These are phyloP conservation scores for Klebsormidium nitens DNA, from an alignment of 139 green algal genomes.

Conservation along the genomic window DNA sequence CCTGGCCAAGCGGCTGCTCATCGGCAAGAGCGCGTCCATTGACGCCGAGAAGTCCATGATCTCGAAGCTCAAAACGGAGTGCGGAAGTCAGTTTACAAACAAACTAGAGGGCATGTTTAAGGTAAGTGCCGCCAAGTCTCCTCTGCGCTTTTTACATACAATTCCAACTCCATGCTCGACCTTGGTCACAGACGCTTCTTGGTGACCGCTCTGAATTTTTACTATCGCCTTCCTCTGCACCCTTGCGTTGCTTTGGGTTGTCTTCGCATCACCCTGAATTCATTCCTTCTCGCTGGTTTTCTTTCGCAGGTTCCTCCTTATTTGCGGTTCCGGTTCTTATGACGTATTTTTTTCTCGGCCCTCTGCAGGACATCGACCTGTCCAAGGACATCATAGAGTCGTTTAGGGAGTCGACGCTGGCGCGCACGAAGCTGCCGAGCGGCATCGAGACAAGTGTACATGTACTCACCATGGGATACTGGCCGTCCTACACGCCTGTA, in stretches of 20 bases:
- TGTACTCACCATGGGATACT: slow-evolving; percentile 91
- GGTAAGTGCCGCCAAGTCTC: slow-evolving; percentile 25
- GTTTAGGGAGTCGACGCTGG: slow-evolving; percentile 51
- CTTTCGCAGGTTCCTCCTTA: too few relatives aligned
- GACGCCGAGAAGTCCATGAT: slow-evolving; percentile 96
- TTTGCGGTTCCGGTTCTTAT: too few relatives aligned
- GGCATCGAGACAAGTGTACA: slow-evolving; percentile 78
- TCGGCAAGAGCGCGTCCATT: slow-evolving; percentile 70
- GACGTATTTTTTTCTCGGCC: slow-evolving; percentile 14
- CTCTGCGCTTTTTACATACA: too few relatives aligned
- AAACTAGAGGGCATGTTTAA: slow-evolving; percentile 99
- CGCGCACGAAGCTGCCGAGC: slow-evolving; percentile 35
- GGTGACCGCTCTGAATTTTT: too few relatives aligned
- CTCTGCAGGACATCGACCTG: slow-evolving; percentile 58
- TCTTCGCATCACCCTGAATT: too few relatives aligned
- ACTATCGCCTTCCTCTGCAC: too few relatives aligned
- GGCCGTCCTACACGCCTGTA: slow-evolving; percentile 81
- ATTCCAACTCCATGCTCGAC: too few relatives aligned
- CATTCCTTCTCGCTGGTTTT: too few relatives aligned
- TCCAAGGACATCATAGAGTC: slow-evolving; percentile 67
- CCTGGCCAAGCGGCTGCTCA: slow-evolving; percentile 81
- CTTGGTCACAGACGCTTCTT: too few relatives aligned
- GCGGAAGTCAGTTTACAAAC: slow-evolving; percentile 92
- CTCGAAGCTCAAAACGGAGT: slow-evolving; percentile 92
- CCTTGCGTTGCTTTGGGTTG: too few relatives aligned